These are phyloP conservation scores for Hygrophorus pudorinus DNA, from an alignment of 768 basidiomycete species.

Conservation along the genomic window DNA sequence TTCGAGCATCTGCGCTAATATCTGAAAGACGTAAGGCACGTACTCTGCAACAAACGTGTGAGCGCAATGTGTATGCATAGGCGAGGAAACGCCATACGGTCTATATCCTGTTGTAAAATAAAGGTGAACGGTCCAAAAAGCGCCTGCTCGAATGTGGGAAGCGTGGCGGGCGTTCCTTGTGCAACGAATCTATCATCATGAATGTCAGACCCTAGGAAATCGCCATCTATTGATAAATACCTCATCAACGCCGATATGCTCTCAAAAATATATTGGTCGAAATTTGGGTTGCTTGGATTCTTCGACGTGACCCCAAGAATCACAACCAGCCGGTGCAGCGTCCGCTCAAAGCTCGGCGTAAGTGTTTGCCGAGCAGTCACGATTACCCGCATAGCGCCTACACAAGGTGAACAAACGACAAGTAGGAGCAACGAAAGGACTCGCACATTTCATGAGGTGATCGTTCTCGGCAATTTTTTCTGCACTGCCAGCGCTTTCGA, in stretches of 20 bases:
- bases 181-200: conserved; percentile 59
- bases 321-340: conserved; percentile 63
- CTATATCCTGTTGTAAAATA: conserved; percentile 87
- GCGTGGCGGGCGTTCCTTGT: conserved; percentile 51
- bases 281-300: conserved; percentile 96
- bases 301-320: conserved; percentile 85
- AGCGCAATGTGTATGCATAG: neutral
- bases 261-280: conserved; percentile 97
- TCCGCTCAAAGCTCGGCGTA: conserved; percentile 52
- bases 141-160: conserved; percentile 67
- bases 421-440: neutral
- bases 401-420: neutral
- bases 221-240: conserved; percentile 23
- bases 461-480: conserved; percentile 97
- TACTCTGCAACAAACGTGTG: conserved; percentile 53
- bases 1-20: conserved; percentile 92
- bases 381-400: conserved; percentile 90
- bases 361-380: conserved; percentile 79
- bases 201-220: neutral
- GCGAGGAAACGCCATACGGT: conserved; percentile 44
- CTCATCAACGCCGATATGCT: conserved; percentile 89
- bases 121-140: conserved; percentile 82
- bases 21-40: conserved; percentile 94
- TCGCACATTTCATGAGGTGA: conserved; percentile 92
- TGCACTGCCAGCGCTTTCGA: conserved; percentile 69